phyloP scores from a whole-genome alignment of 176 grass and related monocot genomes.

The Cymbopogon citratus region DNA sequence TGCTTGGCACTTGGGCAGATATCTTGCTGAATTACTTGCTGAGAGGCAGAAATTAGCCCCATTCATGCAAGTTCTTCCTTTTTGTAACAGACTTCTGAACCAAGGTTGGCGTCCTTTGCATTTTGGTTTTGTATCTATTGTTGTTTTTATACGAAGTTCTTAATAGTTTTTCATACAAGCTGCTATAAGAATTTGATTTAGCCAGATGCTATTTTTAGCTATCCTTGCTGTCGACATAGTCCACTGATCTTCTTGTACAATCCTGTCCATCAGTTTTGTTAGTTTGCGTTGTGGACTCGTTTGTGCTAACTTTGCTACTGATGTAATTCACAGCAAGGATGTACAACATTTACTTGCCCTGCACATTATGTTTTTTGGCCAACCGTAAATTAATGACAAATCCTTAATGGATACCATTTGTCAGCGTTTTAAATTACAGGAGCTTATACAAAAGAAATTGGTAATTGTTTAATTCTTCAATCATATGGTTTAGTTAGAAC shows the following conservation, averaged over 20 bases:
- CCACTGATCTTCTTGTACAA: neutral
- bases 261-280: neutral
- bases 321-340: no score
- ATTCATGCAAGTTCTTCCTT: conserved; percentile 92
- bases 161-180: neutral
- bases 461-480: no score
- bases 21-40: conserved; percentile 74
- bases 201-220: conserved; percentile 17
- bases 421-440: no score
- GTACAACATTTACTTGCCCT: no score
- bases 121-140: neutral
- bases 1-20: conserved; percentile 51
- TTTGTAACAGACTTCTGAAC: conserved; percentile 86
- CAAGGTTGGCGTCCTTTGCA: conserved; percentile 47
- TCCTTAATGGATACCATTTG: no score
- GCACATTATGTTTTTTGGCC: no score
- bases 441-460: no score
- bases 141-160: neutral
- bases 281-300: neutral
- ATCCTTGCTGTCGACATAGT: neutral
- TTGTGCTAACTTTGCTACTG: neutral
- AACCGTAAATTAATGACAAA: no score
- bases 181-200: neutral
- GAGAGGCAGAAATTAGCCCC: conserved; percentile 93
- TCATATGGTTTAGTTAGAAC: no score